Base-by-base conservation (phyloP, 176 grass and related monocot genomes). In the Oryza punctata region DNA sequence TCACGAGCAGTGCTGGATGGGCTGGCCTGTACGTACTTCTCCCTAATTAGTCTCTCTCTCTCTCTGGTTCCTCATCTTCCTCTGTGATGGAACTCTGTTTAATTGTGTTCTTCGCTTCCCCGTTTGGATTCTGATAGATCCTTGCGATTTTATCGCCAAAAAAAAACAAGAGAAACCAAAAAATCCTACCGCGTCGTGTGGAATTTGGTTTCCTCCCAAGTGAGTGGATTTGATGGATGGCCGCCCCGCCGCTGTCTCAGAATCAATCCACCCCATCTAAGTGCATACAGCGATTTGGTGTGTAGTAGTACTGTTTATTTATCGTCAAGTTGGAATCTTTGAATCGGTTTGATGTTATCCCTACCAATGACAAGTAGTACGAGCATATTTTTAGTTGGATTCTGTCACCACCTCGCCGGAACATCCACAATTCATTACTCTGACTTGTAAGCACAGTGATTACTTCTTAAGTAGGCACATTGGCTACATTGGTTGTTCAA, bases 1-100 rank as follows among this genome's bases (percentile, higher is more conserved):
- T 50, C 96, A 98, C 73, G 75, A 82, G n/a, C 95, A 90, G 87
- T 91, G 92, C 80, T 98, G 95, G 95, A 95, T 98, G 72, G 93
- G 93, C 18, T 98, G 95, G 96, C 96, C 96, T 18, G 96, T 98
- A 77, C 50, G 82, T 86, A 50, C 65, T 27, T 52, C 15, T 21
- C 63, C 70, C 19, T 15, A 1, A 41, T 7, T 3, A 6, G 7
- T 10, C 5, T 2, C 65, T 21, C 57, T 21, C 60, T 19, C 21
- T 40, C 80, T 19, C 29, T 66, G 25, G 25, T 18, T 76, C 29
- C 28, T 69, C 32, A 1, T 7, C 23, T 23, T 69, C 2, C 5
- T 40, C 7, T 40, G 7, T 14, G 45, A 52, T 18, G 49, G 49
- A 52, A 18, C 49, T 52, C 49, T 52, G 49, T 3, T 49, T 15